Evolutionary conservation across 2,329 filamentous ascomycete genomes (phyloP).

Genomic region (Colletotrichum sp.): DNA sequence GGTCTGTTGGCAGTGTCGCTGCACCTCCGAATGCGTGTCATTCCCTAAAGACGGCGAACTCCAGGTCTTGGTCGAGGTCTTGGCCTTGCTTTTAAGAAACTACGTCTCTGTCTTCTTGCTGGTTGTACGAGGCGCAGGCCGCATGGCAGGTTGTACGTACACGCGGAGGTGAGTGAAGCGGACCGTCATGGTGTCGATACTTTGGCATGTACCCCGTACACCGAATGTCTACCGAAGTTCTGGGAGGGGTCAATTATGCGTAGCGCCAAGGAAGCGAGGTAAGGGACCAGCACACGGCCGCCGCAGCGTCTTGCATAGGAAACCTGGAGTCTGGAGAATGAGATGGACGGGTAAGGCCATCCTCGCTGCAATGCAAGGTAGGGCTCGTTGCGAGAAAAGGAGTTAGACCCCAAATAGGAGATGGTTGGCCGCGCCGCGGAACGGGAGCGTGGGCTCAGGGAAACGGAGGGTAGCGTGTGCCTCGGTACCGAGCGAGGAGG

Average conservation of each 20-base stretch:
- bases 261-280: background rate
- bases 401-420: conserved; percentile 16
- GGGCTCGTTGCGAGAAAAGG: background rate
- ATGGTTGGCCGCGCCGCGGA: conserved; percentile 11
- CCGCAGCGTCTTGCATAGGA: conserved; percentile 10
- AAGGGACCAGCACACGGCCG: background rate
- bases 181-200: background rate
- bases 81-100: background rate
- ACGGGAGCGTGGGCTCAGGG: conserved; percentile 11
- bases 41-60: conserved; percentile 1
- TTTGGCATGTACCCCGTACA: background rate
- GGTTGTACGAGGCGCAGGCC: background rate
- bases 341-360: background rate
- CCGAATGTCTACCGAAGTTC: background rate
- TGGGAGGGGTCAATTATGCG: conserved; percentile 5
- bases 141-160: background rate
- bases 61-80: background rate
- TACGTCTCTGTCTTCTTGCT: background rate
- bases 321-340: conserved; percentile 16
- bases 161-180: background rate
- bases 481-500: conserved; percentile 11
- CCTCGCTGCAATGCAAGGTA: background rate
- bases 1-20: background rate
- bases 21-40: conserved; percentile 20
- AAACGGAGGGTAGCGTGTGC: background rate